Conservation (phyloP, 352 stramenopile genomes). For the Stephanocyclus meneghinianus region DNA sequence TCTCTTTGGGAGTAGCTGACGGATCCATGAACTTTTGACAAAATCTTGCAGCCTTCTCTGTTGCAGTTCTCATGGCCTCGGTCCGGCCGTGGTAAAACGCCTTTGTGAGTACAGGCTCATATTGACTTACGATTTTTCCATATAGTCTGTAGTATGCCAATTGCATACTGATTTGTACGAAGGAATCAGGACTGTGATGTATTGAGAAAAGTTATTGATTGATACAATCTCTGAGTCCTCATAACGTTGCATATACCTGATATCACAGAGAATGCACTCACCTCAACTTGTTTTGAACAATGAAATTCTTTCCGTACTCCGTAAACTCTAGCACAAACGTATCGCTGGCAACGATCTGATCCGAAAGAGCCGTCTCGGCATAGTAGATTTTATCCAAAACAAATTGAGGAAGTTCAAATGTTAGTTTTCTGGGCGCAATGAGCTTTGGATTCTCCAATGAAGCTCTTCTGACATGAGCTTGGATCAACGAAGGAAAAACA, state of each 20-base stretch:
- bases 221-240: background rate
- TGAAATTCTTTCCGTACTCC: constrained; percentile 75
- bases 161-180: constrained; percentile 94
- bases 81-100: constrained; percentile 92
- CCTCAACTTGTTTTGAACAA: constrained; percentile 76
- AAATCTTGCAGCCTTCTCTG: constrained; percentile 87
- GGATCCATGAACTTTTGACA: constrained; percentile 87
- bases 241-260: background rate
- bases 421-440: constrained; percentile 87
- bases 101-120: constrained; percentile 95
- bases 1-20: constrained; percentile 86
- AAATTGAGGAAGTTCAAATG: constrained; percentile 86
- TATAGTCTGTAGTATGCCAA: constrained; percentile 91
- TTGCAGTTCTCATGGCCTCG: constrained; percentile 91
- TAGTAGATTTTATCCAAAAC: constrained; percentile 88
- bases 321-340: constrained; percentile 93
- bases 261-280: constrained; percentile 16
- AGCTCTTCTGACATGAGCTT: constrained; percentile 62
- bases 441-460: constrained; percentile 22
- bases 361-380: constrained; percentile 90
- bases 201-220: background rate
- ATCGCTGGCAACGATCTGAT: constrained; percentile 92
- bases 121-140: constrained; percentile 87
- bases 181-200: constrained; percentile 87
- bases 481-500: constrained; percentile 64